Evolutionary conservation across 2,329 filamentous ascomycete species (phyloP), one percentile per base, ranked within the genome.

Genomic region (Rhynchosporium secalis): DNA sequence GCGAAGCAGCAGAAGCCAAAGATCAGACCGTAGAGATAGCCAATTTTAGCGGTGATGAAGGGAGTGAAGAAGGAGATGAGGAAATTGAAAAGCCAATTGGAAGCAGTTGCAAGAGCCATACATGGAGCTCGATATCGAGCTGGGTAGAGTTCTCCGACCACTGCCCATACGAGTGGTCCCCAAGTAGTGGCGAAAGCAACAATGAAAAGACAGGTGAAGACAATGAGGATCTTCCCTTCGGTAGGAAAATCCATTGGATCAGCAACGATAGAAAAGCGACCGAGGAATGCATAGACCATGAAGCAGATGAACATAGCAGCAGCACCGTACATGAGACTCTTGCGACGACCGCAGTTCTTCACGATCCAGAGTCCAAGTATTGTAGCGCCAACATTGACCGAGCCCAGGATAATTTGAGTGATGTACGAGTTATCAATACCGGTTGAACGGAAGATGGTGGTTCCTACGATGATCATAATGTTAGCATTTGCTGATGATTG

Each of bases 21-120:
- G 47, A 92, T 84, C 62, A 91, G 88, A 3, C 89, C 89, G 69
- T 90, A 91, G 31, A 65, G 68, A 59, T 72, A 72, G 69, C 88
- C 84, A 60, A 92, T 92, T 1, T 81, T 82, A 0, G 80, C 76
- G 0, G 86, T 89, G 72, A 92, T 92, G 76, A 91, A 92, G 0
- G 89, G 87, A 0, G 90, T 92, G 79, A 92, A 91, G 78, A 93
- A 92, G 0, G 84, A 84, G 64, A 87, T 82, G 67, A 90, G 72
- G 76, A 92, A 88, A 75, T 88, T 88, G 84, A 86, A 89, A 26
- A 80, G 77, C 86, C 86, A 88, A 75, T 88, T 88, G 70, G 80
- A 82, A 0, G 84, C 81, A 0, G 85, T 87, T 0, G 83, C 80
- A 1, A 88, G 72, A 3, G 84, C 84, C 78, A 86, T 85, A 58